Evolutionary conservation across 108 stramenopile genomes (phyloP).

Genomic region (Nannochloropsis granulata): DNA sequence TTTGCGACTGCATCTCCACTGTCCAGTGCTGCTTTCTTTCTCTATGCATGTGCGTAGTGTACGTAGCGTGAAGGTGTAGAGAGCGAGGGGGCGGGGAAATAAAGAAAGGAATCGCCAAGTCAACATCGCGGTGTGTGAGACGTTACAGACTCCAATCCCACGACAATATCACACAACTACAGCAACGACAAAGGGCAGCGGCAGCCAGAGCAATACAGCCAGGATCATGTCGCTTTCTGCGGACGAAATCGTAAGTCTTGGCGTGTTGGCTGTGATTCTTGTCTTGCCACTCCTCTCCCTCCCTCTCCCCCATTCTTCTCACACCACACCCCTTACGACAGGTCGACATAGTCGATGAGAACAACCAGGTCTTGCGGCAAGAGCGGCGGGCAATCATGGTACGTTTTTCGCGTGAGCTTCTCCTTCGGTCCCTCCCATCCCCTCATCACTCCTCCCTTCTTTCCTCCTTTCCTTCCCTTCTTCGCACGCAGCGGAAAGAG

Average conservation of each 20-base stretch:
- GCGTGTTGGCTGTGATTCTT: no score
- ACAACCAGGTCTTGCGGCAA: slow-evolving; percentile 1
- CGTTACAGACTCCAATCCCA: no score
- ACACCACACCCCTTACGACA: background rate
- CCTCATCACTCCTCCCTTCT: background rate
- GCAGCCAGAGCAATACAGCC: background rate
- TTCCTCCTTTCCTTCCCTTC: background rate
- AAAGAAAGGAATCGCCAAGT: no score
- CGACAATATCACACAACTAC: no score
- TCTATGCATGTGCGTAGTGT: no score
- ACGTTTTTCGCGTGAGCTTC: background rate
- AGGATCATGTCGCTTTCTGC: background rate
- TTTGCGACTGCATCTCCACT: no score
- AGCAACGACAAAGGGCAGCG: no score
- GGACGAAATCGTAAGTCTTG: background rate
- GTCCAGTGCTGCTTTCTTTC: no score
- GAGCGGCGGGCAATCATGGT: background rate
- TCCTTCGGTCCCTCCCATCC: background rate
- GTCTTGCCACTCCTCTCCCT: no score
- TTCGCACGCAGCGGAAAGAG: background rate
- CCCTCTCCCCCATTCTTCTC: background rate
- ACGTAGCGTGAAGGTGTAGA: no score
- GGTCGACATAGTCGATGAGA: slow-evolving; percentile 17
- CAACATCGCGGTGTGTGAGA: no score
- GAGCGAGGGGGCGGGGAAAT: no score